Evolutionary conservation across 768 basidiomycete genomes (phyloP), one percentile per base, ranked within the genome.

Genomic region (Russula sp.): DNA sequence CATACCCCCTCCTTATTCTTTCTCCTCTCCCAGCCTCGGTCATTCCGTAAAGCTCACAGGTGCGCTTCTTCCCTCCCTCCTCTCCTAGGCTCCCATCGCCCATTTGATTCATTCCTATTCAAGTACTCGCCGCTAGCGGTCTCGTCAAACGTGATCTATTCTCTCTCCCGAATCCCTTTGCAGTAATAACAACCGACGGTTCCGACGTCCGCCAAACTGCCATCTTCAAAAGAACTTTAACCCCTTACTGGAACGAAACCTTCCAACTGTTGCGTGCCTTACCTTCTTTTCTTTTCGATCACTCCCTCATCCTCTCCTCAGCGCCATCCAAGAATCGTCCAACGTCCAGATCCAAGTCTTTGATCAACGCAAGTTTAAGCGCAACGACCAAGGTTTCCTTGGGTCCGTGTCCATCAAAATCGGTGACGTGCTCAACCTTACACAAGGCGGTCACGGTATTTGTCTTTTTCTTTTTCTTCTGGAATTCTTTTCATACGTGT

Each of bases 331-430:
- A 50, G 85, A 83, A 64, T 84, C 85, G 34, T 93, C 91, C 40
- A 79, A 84, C 68, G 81, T 95, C 70, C 80, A 82, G 31, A 89
- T 95, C 51, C 91, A 95, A 76, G 84, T 96, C 63, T 94, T 94
- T 71, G 94, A 96, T 79, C 87, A 92, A 74, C 82, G 84, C 71
- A 92, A 90, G 74, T 94, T 91, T 77, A 92, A 82, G 77, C 86
- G 85, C 73, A 84, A 86, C 69, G 93, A 94, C 72, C 93, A 94
- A 78, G 92, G 77, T 9, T 80, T 78, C 72, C 73, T 81, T 35
- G 81, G 81, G 54, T 76, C 79, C 22, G 78, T 81, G 72, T 79
- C 79, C 58, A 67, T 81, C 67, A 75, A 73, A 45, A 73, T 78
- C 22, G 69, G 73, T 34, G 74, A 78, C 62, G 74, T 78, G 2